Percentiles rank a stretch among this genome's conserved stretches.
Evolutionary conservation across 2,329 filamentous ascomycete genomes (phyloP).

Genomic region (Dactylella cylindrospora): DNA sequence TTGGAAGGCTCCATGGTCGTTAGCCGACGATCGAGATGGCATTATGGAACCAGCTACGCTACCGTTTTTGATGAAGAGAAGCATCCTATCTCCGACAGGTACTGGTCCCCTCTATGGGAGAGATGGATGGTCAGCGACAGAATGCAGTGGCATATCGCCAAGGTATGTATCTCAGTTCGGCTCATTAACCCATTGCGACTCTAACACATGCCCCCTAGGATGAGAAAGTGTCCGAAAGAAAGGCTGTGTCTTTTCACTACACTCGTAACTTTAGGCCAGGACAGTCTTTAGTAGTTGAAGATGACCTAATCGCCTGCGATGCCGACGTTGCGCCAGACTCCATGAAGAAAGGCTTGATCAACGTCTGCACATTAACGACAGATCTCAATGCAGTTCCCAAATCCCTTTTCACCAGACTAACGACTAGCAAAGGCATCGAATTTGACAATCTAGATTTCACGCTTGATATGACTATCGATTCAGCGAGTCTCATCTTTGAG

Average conservation of each 20-base stretch:
- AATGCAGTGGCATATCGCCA: constrained; percentile 77
- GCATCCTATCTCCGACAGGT: constrained; percentile 71
- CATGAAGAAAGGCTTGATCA: constrained; percentile 64
- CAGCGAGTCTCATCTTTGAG: constrained; percentile 74
- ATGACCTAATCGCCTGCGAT: constrained; percentile 76
- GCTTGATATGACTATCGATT: constrained; percentile 79
- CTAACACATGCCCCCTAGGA: constrained; percentile 57
- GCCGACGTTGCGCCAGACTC: constrained; percentile 65
- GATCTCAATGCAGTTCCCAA: constrained; percentile 74
- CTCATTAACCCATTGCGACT: neutral
- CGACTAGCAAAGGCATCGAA: constrained; percentile 75
- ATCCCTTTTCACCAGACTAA: constrained; percentile 71
- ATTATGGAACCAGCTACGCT: constrained; percentile 74
- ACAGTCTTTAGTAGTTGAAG: constrained; percentile 74
- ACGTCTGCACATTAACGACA: constrained; percentile 78
- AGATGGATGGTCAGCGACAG: constrained; percentile 79
- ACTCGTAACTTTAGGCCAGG: constrained; percentile 79
- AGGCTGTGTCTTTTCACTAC: constrained; percentile 79
- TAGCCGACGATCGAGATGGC: constrained; percentile 70
- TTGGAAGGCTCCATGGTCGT: constrained; percentile 77
- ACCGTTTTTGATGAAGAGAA: constrained; percentile 76
- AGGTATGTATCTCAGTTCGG: constrained; percentile 61
- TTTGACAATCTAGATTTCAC: constrained; percentile 82
- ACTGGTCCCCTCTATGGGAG: constrained; percentile 79
- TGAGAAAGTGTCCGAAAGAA: constrained; percentile 71